Evolutionary conservation across 169 alveolate genomes (phyloP), one percentile per base, ranked within the genome.

Genomic region (Babesia ovis): DNA sequence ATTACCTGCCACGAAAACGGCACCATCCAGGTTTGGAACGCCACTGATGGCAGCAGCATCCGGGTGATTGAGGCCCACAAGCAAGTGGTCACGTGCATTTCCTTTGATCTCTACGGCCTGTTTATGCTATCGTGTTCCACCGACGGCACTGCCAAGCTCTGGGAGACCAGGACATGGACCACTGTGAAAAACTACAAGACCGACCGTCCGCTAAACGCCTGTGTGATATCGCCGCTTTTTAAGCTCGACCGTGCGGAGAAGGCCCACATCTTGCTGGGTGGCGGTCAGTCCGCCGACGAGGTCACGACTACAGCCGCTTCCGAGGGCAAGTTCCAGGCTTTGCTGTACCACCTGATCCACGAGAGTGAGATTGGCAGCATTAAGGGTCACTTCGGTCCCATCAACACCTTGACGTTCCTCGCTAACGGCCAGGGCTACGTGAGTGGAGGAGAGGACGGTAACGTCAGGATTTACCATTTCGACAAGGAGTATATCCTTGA

Each of bases 301-400:
- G 97, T 93, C 67, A 93, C 97, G 22, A 92, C 97, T 0, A 45
- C 87, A 35, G 91, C 94, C 22, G 91, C 98, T 32, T 92, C 94
- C 20, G 98, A 95, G 83, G 99, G 99, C 39, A 96, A 95, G 29
- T 96, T 96, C 84, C 98, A 94, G 89, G 94, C 96, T 18, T 85
- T 93, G 22, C 81, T 96, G 25, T 86, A 85, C 85, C 94, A 95
- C 73, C 87, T 96, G 83, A 93, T 96, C 43, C 93, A 89, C 81
- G 97, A 94, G 67, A 89, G 85, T 35, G 98, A 95, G 72, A 69
- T 96, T 25, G 98, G 98, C 12, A 93, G 95, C 51, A 87, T 96
- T 69, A 92, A 90, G 82, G 99, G 99, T 12, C 98, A 95, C 89
- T 95, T 96, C 85, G 98, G 98, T 46, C 96, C 99, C 16, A 94